Evolutionary conservation across 2,329 filamentous ascomycete genomes (phyloP).

Genomic region (Graphium sp.): DNA sequence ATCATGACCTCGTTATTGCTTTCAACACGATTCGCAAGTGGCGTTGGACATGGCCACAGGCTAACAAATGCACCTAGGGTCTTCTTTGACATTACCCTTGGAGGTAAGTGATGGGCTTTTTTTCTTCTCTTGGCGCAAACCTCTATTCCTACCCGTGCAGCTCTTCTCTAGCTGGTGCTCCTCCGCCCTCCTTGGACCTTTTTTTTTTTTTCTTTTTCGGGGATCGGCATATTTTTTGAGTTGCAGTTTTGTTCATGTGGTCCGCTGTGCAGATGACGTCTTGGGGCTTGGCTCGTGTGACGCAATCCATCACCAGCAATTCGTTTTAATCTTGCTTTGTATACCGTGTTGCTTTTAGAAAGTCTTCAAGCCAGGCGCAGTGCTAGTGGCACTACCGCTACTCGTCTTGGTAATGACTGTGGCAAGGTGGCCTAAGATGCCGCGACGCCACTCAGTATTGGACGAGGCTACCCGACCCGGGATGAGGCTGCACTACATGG

Average conservation of each 20-base stretch:
- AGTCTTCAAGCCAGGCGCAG: too few species aligned
- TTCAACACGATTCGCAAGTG: not conserved
- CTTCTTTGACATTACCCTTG: constrained; percentile 67
- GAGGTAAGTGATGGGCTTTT: constrained; percentile 34
- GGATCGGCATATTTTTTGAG: not conserved
- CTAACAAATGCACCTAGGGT: constrained; percentile 21
- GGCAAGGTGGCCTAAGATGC: too few species aligned
- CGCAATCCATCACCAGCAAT: too few species aligned
- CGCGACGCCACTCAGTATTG: too few species aligned
- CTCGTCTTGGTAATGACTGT: too few species aligned
- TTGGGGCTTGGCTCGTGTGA: too few species aligned
- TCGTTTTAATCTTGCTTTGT: too few species aligned
- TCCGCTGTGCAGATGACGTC: not conserved
- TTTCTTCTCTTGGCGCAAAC: constrained; percentile 1
- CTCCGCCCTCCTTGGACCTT: not conserved
- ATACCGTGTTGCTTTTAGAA: too few species aligned
- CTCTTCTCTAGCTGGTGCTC: constrained; percentile 3
- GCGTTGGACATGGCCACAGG: not conserved
- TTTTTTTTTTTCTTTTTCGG: constrained; percentile 1
- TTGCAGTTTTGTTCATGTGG: not conserved
- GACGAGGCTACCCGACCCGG: too few species aligned
- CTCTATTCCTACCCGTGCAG: constrained; percentile 5
- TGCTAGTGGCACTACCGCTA: too few species aligned
- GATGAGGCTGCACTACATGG: too few species aligned
- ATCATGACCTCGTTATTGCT: not conserved